These are phyloP conservation scores for Rhododendron mucronatum DNA, from an alignment of 148 eudicot genomes.

Conservation along the genomic window DNA sequence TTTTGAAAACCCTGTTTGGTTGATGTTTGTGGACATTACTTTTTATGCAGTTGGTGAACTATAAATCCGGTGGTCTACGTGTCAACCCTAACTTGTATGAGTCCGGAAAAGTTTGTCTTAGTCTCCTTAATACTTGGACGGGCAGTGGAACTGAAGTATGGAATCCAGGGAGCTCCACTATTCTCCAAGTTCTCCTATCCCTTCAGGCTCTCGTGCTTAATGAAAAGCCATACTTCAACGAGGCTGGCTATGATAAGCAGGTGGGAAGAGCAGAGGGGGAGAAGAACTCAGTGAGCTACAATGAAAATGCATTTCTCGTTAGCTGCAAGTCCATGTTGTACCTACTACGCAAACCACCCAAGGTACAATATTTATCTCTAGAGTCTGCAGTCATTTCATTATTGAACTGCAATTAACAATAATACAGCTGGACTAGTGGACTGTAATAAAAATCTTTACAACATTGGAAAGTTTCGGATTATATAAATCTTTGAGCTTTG, in stretches of 20 bases:
- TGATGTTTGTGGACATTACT: neutral
- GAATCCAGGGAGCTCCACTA: conserved; percentile 77
- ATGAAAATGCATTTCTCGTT: conserved; percentile 80
- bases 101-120: conserved; percentile 94
- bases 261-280: conserved; percentile 87
- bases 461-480: neutral
- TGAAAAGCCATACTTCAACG: conserved; percentile 90
- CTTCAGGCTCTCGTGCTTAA: conserved; percentile 96
- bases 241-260: conserved; percentile 85
- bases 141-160: conserved; percentile 87
- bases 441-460: neutral
- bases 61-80: conserved; percentile 86
- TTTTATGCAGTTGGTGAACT: conserved; percentile 65
- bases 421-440: neutral
- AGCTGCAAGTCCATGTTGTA: conserved; percentile 86
- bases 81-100: conserved; percentile 96
- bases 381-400: neutral
- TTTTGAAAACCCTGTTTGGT: neutral
- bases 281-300: conserved; percentile 88
- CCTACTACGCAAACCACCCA: conserved; percentile 66
- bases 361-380: conserved; percentile 39
- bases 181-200: conserved; percentile 94
- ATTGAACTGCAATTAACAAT: neutral
- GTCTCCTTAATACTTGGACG: conserved; percentile 93
- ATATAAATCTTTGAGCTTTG: neutral